Base-by-base conservation (phyloP, 225 moss, liverwort and hornwort genomes). In the Physcomitrium patens region DNA sequence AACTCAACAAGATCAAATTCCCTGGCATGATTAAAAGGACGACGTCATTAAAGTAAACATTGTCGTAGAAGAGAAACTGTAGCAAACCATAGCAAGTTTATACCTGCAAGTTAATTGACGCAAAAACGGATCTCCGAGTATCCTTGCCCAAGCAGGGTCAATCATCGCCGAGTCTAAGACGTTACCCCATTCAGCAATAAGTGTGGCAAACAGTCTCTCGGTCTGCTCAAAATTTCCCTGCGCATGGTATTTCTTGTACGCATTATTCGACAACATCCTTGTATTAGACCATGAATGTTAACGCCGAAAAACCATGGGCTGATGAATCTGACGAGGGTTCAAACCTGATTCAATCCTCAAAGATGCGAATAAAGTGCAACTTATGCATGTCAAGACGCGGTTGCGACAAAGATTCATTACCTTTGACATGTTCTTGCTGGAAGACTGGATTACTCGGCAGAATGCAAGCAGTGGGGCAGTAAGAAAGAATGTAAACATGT, bases 391-490 rank as follows among this genome's bases (percentile, higher is more conserved):
- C 49, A 67, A 52, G 76, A 57, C 76, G 42, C 27, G 31, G 76
- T 63, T 79, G 42, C 27, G 42, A 60, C 26, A 73, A 48, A 50
- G 63, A 24, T 70, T 50, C n/a, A 77, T 80, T 80, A 96, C 96
- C 92, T 80, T 89, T n/a, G 80, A 82, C 71, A 92, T 85, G 61
- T 73, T 86, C 66, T 85, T 83, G 80, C 74, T 79, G 52, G 86
- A 72, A 19, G 81, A 80, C 44, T 92, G 89, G 71, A 89, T 85
- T 45, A 94, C 79, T 54, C 93, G 90, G 77, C 91, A 95, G 75
- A 99, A 93, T 56, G 97, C 95, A 67, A 90, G 95, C 24, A 94
- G 77, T 24, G 97, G 97, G 44, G 95, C 97, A 62, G 97, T 93
- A 42, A 99, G 76, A 64, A 99, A 99, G 74, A 93, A 90, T 9